Evolutionary conservation across 2,329 filamentous ascomycete genomes (phyloP).

Genomic region (Aspergillus pseudoterreus): DNA sequence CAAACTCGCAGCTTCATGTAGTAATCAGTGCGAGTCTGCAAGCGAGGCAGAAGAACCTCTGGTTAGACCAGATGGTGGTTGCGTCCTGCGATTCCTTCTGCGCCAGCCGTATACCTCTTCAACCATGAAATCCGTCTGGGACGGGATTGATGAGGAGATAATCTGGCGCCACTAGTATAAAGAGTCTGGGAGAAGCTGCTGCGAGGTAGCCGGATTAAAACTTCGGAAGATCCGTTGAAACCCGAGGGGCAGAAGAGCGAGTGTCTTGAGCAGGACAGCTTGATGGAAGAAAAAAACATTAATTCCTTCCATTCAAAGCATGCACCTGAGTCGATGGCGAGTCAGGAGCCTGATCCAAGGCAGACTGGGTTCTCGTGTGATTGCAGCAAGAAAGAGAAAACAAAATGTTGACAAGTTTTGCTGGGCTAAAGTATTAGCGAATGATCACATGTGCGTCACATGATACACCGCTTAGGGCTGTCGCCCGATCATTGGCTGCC

Average conservation of each 20-base stretch:
- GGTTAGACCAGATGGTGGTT: conserved; percentile 16
- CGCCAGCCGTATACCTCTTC: conserved; percentile 94
- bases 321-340: conserved; percentile 12
- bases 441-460: conserved; percentile 26
- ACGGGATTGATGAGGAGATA: conserved; percentile 69
- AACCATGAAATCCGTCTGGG: conserved; percentile 50
- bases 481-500: conserved; percentile 14
- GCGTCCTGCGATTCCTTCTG: conserved; percentile 58
- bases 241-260: too few species aligned
- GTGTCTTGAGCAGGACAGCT: too few species aligned
- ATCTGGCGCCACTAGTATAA: conserved; percentile 61
- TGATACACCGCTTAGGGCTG: conserved; percentile 23
- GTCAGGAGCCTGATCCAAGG: conserved; percentile 13
- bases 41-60: conserved; percentile 29
- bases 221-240: not conserved
- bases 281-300: not conserved
- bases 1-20: conserved; percentile 38
- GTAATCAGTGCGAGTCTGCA: conserved; percentile 40
- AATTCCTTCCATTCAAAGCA: conserved; percentile 18
- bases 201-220: not conserved
- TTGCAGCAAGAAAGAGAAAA: conserved; percentile 11
- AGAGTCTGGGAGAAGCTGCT: not conserved
- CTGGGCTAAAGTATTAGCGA: not conserved
- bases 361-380: conserved; percentile 10
- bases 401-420: too few species aligned